Evolutionary conservation across 805 yeast genomes (phyloP).

Genomic region (Candida chilensis): DNA sequence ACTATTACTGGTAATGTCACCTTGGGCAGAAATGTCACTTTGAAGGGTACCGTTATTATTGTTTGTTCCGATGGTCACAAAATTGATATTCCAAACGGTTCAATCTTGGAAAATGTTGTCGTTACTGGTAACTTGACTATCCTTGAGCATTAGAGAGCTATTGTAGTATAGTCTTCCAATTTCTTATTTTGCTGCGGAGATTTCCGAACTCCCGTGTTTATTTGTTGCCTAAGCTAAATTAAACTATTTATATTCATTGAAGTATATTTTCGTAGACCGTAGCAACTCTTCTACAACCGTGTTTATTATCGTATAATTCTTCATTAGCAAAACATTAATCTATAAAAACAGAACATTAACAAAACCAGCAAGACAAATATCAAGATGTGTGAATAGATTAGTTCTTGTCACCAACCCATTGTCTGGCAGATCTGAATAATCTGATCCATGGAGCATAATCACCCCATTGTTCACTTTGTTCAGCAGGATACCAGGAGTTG

Average conservation of each 20-base stretch:
- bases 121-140: constrained; percentile 95
- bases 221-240: no score
- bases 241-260: no score
- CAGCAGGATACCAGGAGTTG: constrained; percentile 81
- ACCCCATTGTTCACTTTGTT: constrained; percentile 56
- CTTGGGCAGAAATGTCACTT: constrained; percentile 81
- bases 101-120: constrained; percentile 90
- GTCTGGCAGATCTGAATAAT: constrained; percentile 85
- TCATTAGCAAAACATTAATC: no score
- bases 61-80: constrained; percentile 96
- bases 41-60: constrained; percentile 95
- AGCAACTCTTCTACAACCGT: no score
- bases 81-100: constrained; percentile 96
- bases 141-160: constrained; percentile 87
- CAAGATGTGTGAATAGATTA: no score
- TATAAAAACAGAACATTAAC: no score
- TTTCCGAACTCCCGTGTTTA: no score
- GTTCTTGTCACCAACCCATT: constrained; percentile 65
- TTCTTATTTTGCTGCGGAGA: no score
- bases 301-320: no score
- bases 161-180: no score
- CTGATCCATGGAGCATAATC: constrained; percentile 94
- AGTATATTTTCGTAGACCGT: no score
- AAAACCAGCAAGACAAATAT: no score
- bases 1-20: constrained; percentile 95